Base-by-base conservation (phyloP, 176 grass and related monocot genomes). In the Puya raimondii region DNA sequence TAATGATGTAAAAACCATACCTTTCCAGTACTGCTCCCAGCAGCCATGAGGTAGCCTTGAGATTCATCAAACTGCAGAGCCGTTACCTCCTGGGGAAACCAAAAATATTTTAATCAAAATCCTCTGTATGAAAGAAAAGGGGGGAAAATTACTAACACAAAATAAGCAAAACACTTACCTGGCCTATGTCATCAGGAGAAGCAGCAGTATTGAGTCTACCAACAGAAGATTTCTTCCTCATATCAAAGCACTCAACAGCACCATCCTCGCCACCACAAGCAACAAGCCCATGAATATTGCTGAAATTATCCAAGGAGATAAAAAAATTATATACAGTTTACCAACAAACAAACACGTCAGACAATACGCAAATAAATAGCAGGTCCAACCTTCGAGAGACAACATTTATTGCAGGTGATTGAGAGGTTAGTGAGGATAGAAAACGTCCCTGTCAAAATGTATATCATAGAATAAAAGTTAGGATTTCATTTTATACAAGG, bases 211-310 rank as follows among this genome's bases (percentile, higher is more conserved):
- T 83, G 76, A 96, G 87, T 85, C 93, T 92, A 64, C 93, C 93
- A 72, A 92, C 84, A 66, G 88, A 81, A 81, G 84, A 87, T 76
- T 85, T 96, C 70, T 76, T 84, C 52, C 88, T 86, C 86, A 85
- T 87, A 83, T 96, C 93, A 90, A 96, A 96, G 86, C 88, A 96
- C 69, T 96, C 93, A 22, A 96, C 86, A 1, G 81, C 84, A 72
- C 93, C 93, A 71, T 96, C 93, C 64, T 90, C 86, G 61, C 84
- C 93, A 74, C 93, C 93, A 85, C 86, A 96, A 80, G 93, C 93
- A 70, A 96, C 67, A 56, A 96, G 88, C 17, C 93, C 93, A 74
- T 96, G 92, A 57, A 92, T 65, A 26, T 20, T 69, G 76, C 92
- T 96, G 74, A 61, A 65, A 82, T 70, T 54, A 76, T 27, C 47